Percentiles rank a stretch among this genome's conserved stretches.
These are phyloP conservation scores for Dendrocalamus sinicus DNA, from an alignment of 176 grass and related monocot species.

Conservation along the genomic window DNA sequence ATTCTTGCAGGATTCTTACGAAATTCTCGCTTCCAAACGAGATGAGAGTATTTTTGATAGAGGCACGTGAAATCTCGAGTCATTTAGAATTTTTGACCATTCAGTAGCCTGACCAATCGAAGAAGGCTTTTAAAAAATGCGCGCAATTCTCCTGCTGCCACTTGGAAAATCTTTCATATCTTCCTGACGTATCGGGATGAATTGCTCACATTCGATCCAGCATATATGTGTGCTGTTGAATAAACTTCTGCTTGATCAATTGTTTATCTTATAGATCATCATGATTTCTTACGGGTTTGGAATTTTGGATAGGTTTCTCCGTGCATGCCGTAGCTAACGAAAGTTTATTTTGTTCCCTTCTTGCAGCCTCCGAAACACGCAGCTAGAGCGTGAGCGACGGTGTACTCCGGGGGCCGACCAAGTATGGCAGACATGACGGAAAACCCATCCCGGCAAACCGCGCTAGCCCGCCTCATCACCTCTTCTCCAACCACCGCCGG, in stretches of 20 bases:
- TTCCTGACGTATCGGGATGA: neutral
- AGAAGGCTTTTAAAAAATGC: neutral
- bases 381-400: neutral
- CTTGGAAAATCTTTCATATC: no score
- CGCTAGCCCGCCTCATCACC: neutral
- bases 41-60: neutral
- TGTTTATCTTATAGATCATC: neutral
- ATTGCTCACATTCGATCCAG: neutral
- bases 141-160: neutral
- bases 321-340: neutral
- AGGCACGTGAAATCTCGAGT: neutral
- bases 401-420: neutral
- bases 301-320: neutral
- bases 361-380: neutral
- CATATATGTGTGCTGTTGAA: neutral
- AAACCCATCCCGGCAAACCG: neutral
- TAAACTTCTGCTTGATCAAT: neutral
- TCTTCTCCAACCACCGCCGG: neutral
- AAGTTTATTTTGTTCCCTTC: neutral
- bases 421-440: neutral
- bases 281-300: no score
- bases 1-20: neutral
- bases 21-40: neutral
- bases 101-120: neutral
- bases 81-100: neutral